A percentile compares a stretch with the other conserved stretches of the same genome.
Conservation (phyloP, 768 basidiomycete species). For the Favolaschia claudopus region DNA sequence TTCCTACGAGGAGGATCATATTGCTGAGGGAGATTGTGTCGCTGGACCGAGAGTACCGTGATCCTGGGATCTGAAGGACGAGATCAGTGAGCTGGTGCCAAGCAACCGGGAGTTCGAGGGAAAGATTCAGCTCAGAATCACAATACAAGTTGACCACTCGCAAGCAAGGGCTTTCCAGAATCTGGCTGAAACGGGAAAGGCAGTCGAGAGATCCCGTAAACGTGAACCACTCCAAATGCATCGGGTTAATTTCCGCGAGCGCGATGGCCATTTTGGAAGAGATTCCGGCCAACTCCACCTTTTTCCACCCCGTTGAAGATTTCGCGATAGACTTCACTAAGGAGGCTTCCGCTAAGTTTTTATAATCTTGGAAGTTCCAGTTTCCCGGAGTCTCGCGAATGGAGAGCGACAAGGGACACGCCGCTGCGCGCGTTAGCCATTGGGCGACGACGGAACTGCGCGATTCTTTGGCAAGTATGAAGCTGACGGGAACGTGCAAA, state of each 20-base stretch:
- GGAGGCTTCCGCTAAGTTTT: too few relatives aligned
- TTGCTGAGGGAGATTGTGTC: too few relatives aligned
- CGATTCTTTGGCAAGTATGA: not conserved
- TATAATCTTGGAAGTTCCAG: too few relatives aligned
- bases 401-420: not conserved
- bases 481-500: not conserved
- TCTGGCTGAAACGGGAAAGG: too few relatives aligned
- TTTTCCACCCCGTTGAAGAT: too few relatives aligned
- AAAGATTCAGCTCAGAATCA: not conserved
- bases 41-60: not conserved
- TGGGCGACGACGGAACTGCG: not conserved
- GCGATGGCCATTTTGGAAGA: too few relatives aligned
- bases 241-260: too few relatives aligned
- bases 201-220: too few relatives aligned
- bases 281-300: too few relatives aligned
- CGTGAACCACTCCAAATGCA: too few relatives aligned
- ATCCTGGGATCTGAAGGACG: too few relatives aligned
- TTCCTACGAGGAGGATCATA: not conserved
- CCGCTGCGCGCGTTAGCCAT: conserved; percentile 3
- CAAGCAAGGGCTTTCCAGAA: not conserved
- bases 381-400: not conserved
- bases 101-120: not conserved
- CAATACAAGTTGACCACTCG: not conserved
- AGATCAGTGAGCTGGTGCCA: not conserved
- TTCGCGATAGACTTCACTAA: too few relatives aligned